A percentile compares a stretch with the other conserved stretches of the same genome.
phyloP scores from a whole-genome alignment of 163 green algal species.

The Chlamydomonas reinhardtii region DNA sequence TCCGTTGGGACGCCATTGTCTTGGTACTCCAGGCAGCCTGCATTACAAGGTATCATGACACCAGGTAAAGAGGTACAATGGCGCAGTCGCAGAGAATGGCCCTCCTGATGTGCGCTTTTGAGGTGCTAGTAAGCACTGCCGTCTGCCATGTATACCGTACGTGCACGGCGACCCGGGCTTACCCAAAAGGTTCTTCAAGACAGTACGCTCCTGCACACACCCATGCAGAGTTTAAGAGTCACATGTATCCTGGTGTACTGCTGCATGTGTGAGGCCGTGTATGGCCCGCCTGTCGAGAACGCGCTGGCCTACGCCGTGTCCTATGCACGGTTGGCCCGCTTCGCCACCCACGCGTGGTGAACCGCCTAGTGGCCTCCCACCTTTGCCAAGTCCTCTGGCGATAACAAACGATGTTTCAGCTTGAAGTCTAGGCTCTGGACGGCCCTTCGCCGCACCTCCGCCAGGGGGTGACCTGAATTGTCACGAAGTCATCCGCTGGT shows the following conservation, averaged over 20 bases:
- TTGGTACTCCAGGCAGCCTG: constrained; percentile 55
- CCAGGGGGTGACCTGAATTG: constrained; percentile 52
- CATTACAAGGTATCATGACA: not conserved
- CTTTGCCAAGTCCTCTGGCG: constrained; percentile 57
- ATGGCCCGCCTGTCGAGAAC: no score
- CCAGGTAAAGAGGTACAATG: not conserved
- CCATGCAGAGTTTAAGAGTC: no score
- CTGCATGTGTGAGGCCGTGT: no score
- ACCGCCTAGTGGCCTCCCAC: no score
- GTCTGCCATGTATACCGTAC: no score
- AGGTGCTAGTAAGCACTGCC: no score
- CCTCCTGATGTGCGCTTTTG: no score
- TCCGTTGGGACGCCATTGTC: constrained; percentile 60
- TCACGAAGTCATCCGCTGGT: no score
- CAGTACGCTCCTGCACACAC: constrained; percentile 29
- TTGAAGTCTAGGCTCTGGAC: constrained; percentile 74
- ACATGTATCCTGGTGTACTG: no score
- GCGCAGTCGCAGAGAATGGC: not conserved
- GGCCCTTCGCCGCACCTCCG: constrained; percentile 59
- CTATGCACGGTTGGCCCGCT: no score
- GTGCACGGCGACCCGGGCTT: not conserved
- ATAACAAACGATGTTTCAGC: constrained; percentile 62
- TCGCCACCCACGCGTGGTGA: no score
- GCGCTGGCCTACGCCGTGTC: no score
- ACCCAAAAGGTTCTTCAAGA: constrained; percentile 48